phyloP scores from a whole-genome alignment of 1,284 basidiomycete genomes.

The Athelia sp. region DNA sequence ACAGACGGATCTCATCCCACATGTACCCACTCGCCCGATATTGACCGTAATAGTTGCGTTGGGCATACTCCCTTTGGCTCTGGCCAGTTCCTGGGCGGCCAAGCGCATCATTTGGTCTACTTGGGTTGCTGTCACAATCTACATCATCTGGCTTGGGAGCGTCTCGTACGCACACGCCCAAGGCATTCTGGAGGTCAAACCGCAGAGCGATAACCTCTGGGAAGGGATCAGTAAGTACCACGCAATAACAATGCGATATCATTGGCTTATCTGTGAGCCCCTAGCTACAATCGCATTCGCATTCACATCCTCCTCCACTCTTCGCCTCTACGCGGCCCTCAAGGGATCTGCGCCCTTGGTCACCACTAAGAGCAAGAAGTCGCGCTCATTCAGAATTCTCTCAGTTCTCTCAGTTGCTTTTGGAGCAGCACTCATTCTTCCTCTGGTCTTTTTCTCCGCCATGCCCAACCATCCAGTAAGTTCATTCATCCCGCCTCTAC shows the following conservation, averaged over 20 bases:
- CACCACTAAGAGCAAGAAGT: constrained; percentile 39
- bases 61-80: constrained; percentile 42
- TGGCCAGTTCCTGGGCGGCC: constrained; percentile 47
- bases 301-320: constrained; percentile 58
- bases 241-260: neutral
- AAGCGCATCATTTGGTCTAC: constrained; percentile 49
- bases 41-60: constrained; percentile 36
- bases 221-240: constrained; percentile 53
- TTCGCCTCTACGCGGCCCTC: constrained; percentile 59
- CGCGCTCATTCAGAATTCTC: constrained; percentile 54
- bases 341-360: constrained; percentile 34
- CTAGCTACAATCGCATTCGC: constrained; percentile 55
- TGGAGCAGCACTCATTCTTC: constrained; percentile 47
- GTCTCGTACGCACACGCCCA: constrained; percentile 44
- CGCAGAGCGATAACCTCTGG: constrained; percentile 45
- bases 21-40: constrained; percentile 18
- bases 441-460: constrained; percentile 50
- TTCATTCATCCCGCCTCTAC: neutral
- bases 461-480: constrained; percentile 37
- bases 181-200: constrained; percentile 32
- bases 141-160: constrained; percentile 52
- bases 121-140: constrained; percentile 52
- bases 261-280: constrained; percentile 5
- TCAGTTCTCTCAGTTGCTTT: constrained; percentile 45
- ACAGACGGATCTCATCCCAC: constrained; percentile 23